Evolutionary conservation across 768 basidiomycete genomes (phyloP).

Genomic region (Mycena albidolilacea): DNA sequence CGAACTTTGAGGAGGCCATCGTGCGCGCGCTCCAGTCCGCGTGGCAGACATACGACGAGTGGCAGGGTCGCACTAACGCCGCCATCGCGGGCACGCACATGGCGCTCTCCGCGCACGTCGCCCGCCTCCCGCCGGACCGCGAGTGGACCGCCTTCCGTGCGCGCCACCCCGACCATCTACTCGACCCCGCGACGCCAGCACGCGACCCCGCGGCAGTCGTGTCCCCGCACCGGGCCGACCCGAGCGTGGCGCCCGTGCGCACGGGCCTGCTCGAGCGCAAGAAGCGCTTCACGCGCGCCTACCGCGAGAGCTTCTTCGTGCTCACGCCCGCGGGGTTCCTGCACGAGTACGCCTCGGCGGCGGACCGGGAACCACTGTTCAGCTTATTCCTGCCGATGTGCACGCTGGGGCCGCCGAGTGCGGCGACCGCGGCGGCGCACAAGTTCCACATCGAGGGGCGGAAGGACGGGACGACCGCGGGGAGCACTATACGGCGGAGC

Average conservation of each 20-base stretch:
- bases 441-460: constrained; percentile 97
- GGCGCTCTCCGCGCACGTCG: constrained; percentile 79
- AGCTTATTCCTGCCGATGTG: constrained; percentile 94
- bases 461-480: constrained; percentile 77
- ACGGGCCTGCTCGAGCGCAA: constrained; percentile 94
- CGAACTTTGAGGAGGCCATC: constrained; percentile 98
- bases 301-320: constrained; percentile 90
- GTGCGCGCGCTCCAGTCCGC: constrained; percentile 96
- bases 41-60: constrained; percentile 97
- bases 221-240: constrained; percentile 94
- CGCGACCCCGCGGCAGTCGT: constrained; percentile 81
- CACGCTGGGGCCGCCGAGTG: constrained; percentile 93
- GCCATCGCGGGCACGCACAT: constrained; percentile 84
- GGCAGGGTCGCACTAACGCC: constrained; percentile 85
- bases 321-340: constrained; percentile 97
- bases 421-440: constrained; percentile 74
- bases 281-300: constrained; percentile 89
- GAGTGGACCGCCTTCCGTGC: constrained; percentile 98
- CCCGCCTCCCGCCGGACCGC: constrained; percentile 83
- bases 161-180: constrained; percentile 92
- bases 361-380: constrained; percentile 77
- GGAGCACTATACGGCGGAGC: constrained; percentile 62
- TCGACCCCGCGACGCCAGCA: constrained; percentile 97
- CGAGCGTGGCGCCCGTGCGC: constrained; percentile 88
- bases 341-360: constrained; percentile 81